Conservation (phyloP, 2,329 filamentous ascomycete species). For the Xylaria digitata region DNA sequence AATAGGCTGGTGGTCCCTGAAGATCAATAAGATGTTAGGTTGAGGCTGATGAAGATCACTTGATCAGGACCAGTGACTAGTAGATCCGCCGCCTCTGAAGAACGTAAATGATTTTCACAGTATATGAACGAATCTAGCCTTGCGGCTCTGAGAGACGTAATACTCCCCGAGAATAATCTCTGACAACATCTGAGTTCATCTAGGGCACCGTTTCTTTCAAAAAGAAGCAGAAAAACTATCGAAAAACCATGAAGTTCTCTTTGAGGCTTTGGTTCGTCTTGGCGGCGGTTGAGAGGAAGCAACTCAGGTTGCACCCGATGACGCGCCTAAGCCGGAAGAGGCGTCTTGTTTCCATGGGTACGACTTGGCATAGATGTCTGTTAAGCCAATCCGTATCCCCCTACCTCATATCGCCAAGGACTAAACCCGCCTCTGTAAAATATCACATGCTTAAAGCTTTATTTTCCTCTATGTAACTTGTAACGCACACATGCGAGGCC, state of each 20-base stretch:
- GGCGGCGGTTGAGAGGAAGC: conserved; percentile 4
- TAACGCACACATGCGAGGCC: neutral
- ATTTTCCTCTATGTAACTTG: neutral
- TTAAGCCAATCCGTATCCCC: neutral
- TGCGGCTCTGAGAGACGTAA: neutral
- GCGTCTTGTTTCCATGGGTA: neutral
- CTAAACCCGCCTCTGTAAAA: neutral
- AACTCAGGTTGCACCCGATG: conserved; percentile 5
- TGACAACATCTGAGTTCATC: neutral
- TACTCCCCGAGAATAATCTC: neutral
- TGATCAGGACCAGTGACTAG: conserved; percentile 6
- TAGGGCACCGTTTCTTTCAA: neutral
- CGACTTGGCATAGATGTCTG: conserved; percentile 8
- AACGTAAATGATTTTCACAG: conserved; percentile 21
- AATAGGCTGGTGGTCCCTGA: conserved; percentile 18
- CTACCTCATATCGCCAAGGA: neutral
- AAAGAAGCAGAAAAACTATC: neutral
- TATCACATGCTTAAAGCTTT: neutral
- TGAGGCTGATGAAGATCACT: conserved; percentile 32
- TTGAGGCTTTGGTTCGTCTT: conserved; percentile 9
- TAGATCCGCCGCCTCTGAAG: conserved; percentile 22
- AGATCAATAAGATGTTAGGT: conserved; percentile 20
- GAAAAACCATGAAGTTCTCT: no score
- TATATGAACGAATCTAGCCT: neutral
- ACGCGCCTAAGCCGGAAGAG: conserved; percentile 7